Evolutionary conservation across 306 rosid genomes (phyloP), one percentile per base, ranked within the genome.

Genomic region (Ammopiptanthus mongolicus): DNA sequence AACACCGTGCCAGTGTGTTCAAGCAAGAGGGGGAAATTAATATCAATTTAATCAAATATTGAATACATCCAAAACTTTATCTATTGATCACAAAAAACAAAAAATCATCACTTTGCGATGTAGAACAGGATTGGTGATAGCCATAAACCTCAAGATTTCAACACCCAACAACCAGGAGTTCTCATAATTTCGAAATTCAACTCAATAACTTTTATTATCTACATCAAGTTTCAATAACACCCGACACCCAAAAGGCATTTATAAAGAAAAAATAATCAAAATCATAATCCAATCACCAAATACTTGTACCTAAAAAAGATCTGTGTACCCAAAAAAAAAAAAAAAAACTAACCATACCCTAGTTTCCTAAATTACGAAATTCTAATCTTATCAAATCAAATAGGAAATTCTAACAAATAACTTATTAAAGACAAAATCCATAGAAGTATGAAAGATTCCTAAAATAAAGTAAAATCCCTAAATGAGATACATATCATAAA

Each of bases 41-140:
- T 28, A 60, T 77, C 67, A 65, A 78, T 50, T 71, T 42, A 78
- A 74, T 83, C 63, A 66, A 37, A 37, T 37, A 8, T 37, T 37
- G 11, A 37, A 73, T 78, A 52, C 53, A 73, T 57, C 74, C 51
- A 42, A 28, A 12, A 8, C 13, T n/a, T 29, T 42, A 73, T 47
- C 75, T 36, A 79, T 63, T 25, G 79, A 79, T 74, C 70, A 77
- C 74, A 79, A 66, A 71, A 10, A 12, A 33, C 76, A 85, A 84
- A 83, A 74, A 81, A 71, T 52, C 14, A 41, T 41, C 14, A 41
- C 12, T 37, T n/a, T n/a, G n/a, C n/a, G n/a, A n/a, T n/a, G n/a
- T n/a, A n/a, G n/a, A n/a, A n/a, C n/a, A n/a, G n/a, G n/a, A n/a
- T n/a, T n/a, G n/a, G n/a, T n/a, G n/a, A n/a, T n/a, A n/a, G n/a